These are phyloP conservation scores for Brettanomyces bruxellensis DNA, from an alignment of 805 yeast species.

Conservation along the genomic window DNA sequence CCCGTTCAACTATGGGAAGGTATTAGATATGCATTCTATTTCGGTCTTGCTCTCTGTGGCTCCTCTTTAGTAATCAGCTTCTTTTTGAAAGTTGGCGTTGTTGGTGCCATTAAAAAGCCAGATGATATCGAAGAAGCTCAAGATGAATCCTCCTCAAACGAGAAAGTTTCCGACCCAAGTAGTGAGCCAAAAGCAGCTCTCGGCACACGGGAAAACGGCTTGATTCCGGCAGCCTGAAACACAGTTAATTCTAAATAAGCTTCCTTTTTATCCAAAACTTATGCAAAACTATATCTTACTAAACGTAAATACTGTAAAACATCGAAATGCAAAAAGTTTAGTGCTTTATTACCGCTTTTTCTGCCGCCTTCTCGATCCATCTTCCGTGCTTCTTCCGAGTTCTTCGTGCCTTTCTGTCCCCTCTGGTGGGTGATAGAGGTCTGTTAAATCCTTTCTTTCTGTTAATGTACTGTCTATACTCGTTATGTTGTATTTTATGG, in stretches of 20 bases:
- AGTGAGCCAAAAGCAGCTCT: neutral
- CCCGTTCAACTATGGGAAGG: conserved; percentile 21
- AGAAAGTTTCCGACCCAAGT: neutral
- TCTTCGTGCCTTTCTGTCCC: conserved; percentile 5
- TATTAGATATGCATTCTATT: conserved; percentile 29
- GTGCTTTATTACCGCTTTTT: neutral
- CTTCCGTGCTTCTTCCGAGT: neutral
- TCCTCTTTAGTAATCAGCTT: conserved; percentile 21
- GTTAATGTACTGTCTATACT: conserved; percentile 55
- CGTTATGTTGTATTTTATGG: conserved; percentile 28
- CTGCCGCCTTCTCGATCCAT: neutral
- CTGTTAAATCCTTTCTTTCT: conserved; percentile 48
- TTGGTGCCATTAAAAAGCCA: conserved; percentile 16
- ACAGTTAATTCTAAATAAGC: too few relatives aligned
- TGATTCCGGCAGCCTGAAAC: too few relatives aligned
- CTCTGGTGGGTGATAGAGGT: conserved; percentile 36
- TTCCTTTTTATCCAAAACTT: too few relatives aligned
- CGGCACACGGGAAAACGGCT: too few relatives aligned
- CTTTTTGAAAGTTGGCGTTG: conserved; percentile 29
- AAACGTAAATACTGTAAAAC: too few relatives aligned
- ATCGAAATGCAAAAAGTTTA: neutral
- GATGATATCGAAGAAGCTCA: neutral
- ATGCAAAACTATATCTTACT: neutral
- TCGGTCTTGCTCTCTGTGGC: conserved; percentile 29
- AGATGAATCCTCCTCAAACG: neutral